These are phyloP conservation scores for Dicorynia guianensis DNA, from an alignment of 306 rosid species.

Conservation along the genomic window DNA sequence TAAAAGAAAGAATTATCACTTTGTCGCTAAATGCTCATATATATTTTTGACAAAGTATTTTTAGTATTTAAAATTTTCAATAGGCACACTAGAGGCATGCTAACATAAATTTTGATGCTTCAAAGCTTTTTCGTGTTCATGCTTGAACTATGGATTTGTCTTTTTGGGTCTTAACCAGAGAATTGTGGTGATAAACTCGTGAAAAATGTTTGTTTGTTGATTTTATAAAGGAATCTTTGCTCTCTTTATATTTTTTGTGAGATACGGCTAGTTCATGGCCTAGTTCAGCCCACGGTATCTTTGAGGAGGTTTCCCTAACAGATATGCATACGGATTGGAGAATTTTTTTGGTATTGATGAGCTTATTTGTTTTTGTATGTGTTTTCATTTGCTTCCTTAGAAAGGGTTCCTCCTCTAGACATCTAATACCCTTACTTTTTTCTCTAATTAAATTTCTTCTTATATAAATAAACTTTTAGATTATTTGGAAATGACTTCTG, in stretches of 20 bases:
- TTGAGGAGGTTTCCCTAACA: not conserved
- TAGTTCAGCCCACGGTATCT: not conserved
- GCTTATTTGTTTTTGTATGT: not conserved
- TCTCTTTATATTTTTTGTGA: not conserved
- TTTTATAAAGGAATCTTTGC: not conserved
- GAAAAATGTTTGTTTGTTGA: too few species aligned
- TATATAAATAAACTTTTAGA: not conserved
- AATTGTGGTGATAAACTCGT: too few species aligned
- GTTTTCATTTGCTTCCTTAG: not conserved
- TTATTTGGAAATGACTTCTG: not conserved
- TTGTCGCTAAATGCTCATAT: too few species aligned
- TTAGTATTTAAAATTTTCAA: too few species aligned
- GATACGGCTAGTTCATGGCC: not conserved
- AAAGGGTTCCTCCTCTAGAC: not conserved
- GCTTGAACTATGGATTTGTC: too few species aligned
- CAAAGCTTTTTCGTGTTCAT: too few species aligned
- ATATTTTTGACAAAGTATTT: too few species aligned
- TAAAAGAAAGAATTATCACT: not conserved
- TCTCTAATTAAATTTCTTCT: too few species aligned
- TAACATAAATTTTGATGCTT: too few species aligned
- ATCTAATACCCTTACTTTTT: too few species aligned
- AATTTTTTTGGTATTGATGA: not conserved
- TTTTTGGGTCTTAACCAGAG: too few species aligned
- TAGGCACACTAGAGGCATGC: too few species aligned
- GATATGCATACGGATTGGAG: not conserved